These are phyloP conservation scores for Cladosporium cucumerinum DNA, from an alignment of 2,329 filamentous ascomycete species.

Conservation along the genomic window DNA sequence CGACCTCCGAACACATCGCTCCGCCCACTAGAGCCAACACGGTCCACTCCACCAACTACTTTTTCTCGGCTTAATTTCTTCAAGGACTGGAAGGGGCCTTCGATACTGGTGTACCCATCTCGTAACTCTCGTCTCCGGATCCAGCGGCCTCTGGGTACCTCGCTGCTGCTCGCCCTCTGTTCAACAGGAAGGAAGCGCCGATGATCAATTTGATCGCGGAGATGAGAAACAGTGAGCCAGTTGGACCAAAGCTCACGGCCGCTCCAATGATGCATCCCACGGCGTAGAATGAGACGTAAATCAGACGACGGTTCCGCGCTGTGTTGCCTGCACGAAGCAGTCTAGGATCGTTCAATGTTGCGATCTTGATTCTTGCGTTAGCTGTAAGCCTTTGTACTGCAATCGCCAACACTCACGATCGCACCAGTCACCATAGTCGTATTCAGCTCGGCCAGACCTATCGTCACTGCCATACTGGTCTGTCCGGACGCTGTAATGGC, in stretches of 20 bases:
- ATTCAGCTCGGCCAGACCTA: constrained; percentile 24
- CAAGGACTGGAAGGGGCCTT: constrained; percentile 19
- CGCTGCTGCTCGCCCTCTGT: constrained; percentile 13
- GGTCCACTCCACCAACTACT: neutral
- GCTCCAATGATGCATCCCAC: constrained; percentile 23
- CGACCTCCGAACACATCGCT: constrained; percentile 1
- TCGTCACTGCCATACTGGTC: constrained; percentile 20
- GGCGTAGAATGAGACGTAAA: constrained; percentile 19
- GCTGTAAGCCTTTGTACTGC: neutral
- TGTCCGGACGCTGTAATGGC: constrained; percentile 21
- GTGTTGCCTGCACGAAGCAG: constrained; percentile 18
- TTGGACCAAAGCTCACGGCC: neutral
- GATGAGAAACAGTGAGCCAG: constrained; percentile 19
- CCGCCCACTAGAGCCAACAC: neutral
- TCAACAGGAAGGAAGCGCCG: constrained; percentile 25
- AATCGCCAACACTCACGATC: neutral
- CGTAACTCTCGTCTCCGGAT: neutral
- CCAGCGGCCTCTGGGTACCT: neutral
- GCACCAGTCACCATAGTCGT: constrained; percentile 28
- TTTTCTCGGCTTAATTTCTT: constrained; percentile 17
- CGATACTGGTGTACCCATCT: constrained; percentile 15
- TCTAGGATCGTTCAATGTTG: constrained; percentile 18
- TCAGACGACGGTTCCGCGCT: constrained; percentile 1
- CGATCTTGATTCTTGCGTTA: constrained; percentile 1
- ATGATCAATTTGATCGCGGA: constrained; percentile 20